These are phyloP conservation scores for Gastrolobium villosum DNA, from an alignment of 306 rosid genomes.

Conservation along the genomic window DNA sequence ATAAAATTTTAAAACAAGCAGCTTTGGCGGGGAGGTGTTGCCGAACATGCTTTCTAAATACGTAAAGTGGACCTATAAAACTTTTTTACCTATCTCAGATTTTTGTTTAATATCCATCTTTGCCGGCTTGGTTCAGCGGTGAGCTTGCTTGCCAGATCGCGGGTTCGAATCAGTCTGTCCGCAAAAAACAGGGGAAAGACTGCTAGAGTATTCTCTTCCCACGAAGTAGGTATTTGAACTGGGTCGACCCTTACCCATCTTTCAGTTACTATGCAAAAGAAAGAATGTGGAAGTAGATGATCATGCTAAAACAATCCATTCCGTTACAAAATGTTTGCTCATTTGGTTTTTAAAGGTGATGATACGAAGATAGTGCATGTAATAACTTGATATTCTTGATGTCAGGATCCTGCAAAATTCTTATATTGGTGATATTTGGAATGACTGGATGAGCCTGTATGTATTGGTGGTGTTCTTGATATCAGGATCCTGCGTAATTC, in stretches of 20 bases:
- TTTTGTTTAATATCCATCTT: background rate
- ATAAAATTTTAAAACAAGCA: too few relatives aligned
- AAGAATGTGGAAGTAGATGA: background rate
- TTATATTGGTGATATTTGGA: background rate
- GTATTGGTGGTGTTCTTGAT: constrained; percentile 32
- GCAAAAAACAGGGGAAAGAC: too few relatives aligned
- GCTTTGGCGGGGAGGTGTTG: background rate
- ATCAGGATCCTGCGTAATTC: constrained; percentile 16
- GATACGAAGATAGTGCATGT: background rate
- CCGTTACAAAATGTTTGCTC: background rate
- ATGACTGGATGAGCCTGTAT: background rate
- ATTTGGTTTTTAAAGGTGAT: background rate
- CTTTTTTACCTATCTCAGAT: background rate
- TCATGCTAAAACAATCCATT: background rate
- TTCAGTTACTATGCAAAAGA: background rate
- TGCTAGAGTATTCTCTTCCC: too few relatives aligned
- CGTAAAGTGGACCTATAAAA: background rate
- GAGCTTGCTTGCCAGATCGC: too few relatives aligned
- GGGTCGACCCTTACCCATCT: too few relatives aligned
- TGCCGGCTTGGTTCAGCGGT: too few relatives aligned
- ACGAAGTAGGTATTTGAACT: too few relatives aligned
- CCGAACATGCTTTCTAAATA: background rate
- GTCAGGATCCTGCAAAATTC: background rate
- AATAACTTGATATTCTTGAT: background rate
- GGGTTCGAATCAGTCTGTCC: too few relatives aligned